Conservation (phyloP, 164 flowering plant genomes). For the Nelumbo lutea region DNA sequence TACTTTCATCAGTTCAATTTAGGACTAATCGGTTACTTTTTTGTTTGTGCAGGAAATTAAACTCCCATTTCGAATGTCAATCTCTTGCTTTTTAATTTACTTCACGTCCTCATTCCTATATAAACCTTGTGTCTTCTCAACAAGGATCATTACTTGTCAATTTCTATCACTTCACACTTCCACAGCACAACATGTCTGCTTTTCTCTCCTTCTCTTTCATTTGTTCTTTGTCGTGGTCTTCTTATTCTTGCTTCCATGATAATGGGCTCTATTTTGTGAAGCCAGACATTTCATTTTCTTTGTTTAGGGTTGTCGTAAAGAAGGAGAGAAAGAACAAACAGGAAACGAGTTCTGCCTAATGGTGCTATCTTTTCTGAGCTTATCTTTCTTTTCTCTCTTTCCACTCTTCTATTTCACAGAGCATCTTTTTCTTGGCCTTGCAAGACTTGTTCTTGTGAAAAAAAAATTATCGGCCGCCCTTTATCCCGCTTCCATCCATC, state of each 20-base stretch:
- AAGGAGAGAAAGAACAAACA: not conserved
- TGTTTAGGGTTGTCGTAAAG: not conserved
- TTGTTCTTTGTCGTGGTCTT: constrained; percentile 5
- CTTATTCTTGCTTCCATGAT: not conserved
- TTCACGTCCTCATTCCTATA: constrained; percentile 13
- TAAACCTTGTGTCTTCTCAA: constrained; percentile 14
- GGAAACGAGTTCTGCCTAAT: too few species aligned
- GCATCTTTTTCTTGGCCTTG: constrained; percentile 52
- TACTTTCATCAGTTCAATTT: not conserved
- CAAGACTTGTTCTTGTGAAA: constrained; percentile 30
- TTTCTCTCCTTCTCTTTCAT: not conserved
- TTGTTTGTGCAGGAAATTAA: constrained; percentile 7
- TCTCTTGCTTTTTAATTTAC: constrained; percentile 16
- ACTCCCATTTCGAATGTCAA: constrained; percentile 32
- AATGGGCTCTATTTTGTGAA: not conserved
- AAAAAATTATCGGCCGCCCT: not conserved
- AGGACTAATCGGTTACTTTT: constrained; percentile 7
- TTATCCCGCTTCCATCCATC: not conserved
- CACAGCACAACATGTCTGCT: constrained; percentile 2
- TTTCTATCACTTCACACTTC: constrained; percentile 13
- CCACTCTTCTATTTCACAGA: not conserved
- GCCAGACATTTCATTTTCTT: not conserved
- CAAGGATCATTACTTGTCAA: not conserved
- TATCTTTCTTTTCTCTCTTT: not conserved
- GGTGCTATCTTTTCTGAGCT: constrained; percentile 36